Evolutionary conservation across 73 alveolate genomes (phyloP), one percentile per base, ranked within the genome.

Genomic region (Symbiodinium natans): DNA sequence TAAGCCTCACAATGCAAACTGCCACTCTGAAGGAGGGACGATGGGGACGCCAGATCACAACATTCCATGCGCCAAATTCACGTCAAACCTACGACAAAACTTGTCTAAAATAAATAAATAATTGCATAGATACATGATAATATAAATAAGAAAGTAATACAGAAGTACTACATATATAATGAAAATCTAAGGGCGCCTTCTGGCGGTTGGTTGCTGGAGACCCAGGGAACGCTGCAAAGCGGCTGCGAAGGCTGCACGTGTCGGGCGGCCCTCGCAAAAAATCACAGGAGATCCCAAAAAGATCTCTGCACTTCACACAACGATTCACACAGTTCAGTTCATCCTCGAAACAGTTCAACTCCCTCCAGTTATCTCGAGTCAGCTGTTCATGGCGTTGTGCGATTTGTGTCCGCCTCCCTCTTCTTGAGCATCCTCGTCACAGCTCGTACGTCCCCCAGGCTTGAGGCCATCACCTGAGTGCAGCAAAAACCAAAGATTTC

Each of bases 191-290:
- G n/a, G n/a, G n/a, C n/a, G n/a, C n/a, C n/a, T n/a, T n/a, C n/a
- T n/a, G n/a, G n/a, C n/a, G n/a, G n/a, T n/a, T n/a, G 8, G 80
- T 39, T n/a, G 87, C 80, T 85, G 89, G 13, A 90, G 80, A 15
- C 87, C 97, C 97, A 90, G 36, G n/a, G 97, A 59, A 33, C 97
- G 97, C 88, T 90, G 97, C 97, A 90, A 36, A 2, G 97, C 97
- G 0, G 97, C 97, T 10, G 97, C 84, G 38, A 63, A 90, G 13
- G 77, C 23, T n/a, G 97, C 87, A 19, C 97, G 83, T 27, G 75
- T 31, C 13, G 39, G 80, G 29, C 52, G 34, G 39, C 80, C 42
- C 54, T 41, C n/a, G 39, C 83, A 63, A 52, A 29, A n/a, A n/a
- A n/a, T n/a, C n/a, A n/a, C n/a, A n/a, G n/a, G n/a, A n/a, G 6